Base-by-base conservation (phyloP, 495 filamentous ascomycete species). In the Poronia punctata region DNA sequence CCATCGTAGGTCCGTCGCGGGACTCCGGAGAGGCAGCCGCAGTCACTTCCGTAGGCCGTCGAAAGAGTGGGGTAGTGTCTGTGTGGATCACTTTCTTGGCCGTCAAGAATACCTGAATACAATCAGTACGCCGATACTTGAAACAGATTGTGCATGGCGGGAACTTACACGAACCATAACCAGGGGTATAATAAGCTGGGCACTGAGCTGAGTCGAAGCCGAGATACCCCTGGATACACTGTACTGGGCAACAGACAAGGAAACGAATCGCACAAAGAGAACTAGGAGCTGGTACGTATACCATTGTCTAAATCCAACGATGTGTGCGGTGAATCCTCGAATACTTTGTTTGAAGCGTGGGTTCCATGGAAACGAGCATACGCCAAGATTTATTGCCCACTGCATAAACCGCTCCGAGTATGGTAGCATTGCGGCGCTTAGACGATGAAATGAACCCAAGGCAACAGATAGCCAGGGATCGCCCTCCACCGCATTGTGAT, bases 281-380 rank as follows among this genome's bases (percentile, higher is more conserved):
- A 79, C 62, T 32, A 86, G 63, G 12, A 75, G 52, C 45, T 92
- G 85, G 11, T 78, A 68, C 35, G 75, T 67, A 52, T 90, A 87
- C 67, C 83, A 86, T 38, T 80, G 72, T 5, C 62, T 58, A 8
- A 83, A 68, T 0, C 86, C 84, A 7, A 66, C 60, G 38, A 89
- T 74, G 38, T 80, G 77, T 19, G 70, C 78, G 27, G 68, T 71
- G 48, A 78, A 70, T 16, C 81, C 78, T 38, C 73, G 69, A n/a
- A 78, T 62, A 50, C 78, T 78, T 46, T 82, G 62, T 44, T 72
- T 70, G 51, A 86, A 68, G 39, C 72, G 74, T 5, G 83, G 83
- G 46, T 88, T 89, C 83, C 85, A 94, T 77, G 82, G 88, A 9
- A 80, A 56, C 2, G 80, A 73, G 5, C 75, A 48, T 18, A 82